A percentile compares a stretch with the other conserved stretches of the same genome.
Evolutionary conservation across 805 yeast species (phyloP).

Genomic region (Ogataea henricii): DNA sequence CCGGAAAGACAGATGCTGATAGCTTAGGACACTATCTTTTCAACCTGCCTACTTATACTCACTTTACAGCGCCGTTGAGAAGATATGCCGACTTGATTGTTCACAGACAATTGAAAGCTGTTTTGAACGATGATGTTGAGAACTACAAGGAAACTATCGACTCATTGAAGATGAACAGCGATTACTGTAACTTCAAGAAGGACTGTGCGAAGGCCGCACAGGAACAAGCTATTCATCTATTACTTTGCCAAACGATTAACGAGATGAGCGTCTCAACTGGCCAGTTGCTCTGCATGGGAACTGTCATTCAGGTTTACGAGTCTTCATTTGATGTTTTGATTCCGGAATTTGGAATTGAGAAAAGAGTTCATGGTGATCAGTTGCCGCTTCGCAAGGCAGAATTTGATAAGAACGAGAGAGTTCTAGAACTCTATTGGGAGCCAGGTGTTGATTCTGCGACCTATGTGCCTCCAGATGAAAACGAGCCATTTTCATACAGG

Average conservation of each 20-base stretch:
- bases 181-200: conserved; percentile 92
- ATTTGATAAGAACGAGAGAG: conserved; percentile 66
- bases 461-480: conserved; percentile 87
- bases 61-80: conserved; percentile 89
- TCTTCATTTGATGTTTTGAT: conserved; percentile 91
- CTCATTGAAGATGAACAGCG: conserved; percentile 77
- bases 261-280: conserved; percentile 73
- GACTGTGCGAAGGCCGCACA: conserved; percentile 94
- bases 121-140: conserved; percentile 45
- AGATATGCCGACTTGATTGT: conserved; percentile 91
- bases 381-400: conserved; percentile 91
- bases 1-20: conserved; percentile 83
- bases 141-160: conserved; percentile 58
- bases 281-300: conserved; percentile 80
- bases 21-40: conserved; percentile 77
- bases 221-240: conserved; percentile 88
- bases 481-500: conserved; percentile 72
- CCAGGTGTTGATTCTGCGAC: conserved; percentile 90
- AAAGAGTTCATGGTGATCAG: conserved; percentile 97
- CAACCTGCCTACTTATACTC: conserved; percentile 85
- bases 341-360: conserved; percentile 93
- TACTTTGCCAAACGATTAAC: conserved; percentile 80
- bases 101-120: conserved; percentile 83
- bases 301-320: conserved; percentile 90
- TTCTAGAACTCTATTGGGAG: conserved; percentile 89